Conservation (phyloP, 2,329 filamentous ascomycete species). For the Juglanconis juglandina region DNA sequence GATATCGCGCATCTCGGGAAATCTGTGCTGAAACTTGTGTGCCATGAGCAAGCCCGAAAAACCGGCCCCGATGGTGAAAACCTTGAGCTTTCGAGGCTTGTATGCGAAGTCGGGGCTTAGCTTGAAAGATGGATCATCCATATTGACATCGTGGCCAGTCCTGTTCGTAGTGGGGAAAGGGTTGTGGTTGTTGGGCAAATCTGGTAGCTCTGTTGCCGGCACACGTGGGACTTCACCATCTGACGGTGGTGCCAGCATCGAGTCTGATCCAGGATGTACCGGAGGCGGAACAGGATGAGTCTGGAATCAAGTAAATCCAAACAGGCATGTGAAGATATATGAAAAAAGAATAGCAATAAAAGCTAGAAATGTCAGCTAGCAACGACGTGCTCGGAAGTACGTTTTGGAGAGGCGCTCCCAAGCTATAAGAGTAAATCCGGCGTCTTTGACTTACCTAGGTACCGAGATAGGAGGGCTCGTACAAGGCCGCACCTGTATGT, state of each 20-base stretch:
- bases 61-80: conserved; percentile 32
- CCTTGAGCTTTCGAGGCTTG: conserved; percentile 28
- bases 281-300: neutral
- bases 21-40: conserved; percentile 33
- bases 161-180: neutral
- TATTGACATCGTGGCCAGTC: conserved; percentile 10
- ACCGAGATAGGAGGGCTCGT: too few relatives aligned
- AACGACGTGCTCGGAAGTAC: too few relatives aligned
- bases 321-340: too few relatives aligned
- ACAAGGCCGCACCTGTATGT: too few relatives aligned
- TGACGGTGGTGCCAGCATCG: neutral
- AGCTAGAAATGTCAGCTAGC: too few relatives aligned
- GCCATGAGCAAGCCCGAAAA: conserved; percentile 33
- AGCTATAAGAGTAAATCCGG: too few relatives aligned
- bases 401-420: too few relatives aligned
- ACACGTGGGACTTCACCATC: neutral
- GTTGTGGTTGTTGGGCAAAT: neutral
- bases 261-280: neutral
- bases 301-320: too few relatives aligned
- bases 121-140: conserved; percentile 25
- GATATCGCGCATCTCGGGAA: conserved; percentile 27
- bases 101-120: conserved; percentile 27
- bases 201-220: neutral
- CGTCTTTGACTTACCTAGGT: too few relatives aligned
- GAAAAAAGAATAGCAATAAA: too few relatives aligned